These are phyloP conservation scores for Aulographum hederae DNA, from an alignment of 2,329 filamentous ascomycete genomes.

Conservation along the genomic window DNA sequence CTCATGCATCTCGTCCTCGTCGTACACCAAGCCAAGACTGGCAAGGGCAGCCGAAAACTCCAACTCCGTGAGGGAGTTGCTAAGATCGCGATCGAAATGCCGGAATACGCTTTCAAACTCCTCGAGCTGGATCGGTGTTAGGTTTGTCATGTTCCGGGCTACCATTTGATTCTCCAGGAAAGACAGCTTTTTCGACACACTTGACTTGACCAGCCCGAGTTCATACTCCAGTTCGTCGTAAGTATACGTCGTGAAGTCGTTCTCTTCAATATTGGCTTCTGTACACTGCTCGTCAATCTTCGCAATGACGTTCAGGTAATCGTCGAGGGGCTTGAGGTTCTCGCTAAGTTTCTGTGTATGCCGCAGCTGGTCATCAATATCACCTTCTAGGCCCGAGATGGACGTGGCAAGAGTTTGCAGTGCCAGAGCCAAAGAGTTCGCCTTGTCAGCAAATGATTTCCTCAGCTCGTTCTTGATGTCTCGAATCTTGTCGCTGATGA, in stretches of 20 bases:
- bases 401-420: conserved; percentile 88
- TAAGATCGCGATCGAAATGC: conserved; percentile 88
- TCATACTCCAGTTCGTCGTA: conserved; percentile 95
- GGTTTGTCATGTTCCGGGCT: conserved; percentile 93
- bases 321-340: conserved; percentile 74
- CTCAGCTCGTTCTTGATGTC: conserved; percentile 97
- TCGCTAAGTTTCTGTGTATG: conserved; percentile 75
- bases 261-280: conserved; percentile 97
- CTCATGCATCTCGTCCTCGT: conserved; percentile 95
- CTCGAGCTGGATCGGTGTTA: conserved; percentile 93
- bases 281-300: conserved; percentile 74
- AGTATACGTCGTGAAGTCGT: conserved; percentile 98
- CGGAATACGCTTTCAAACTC: conserved; percentile 98
- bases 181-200: conserved; percentile 85
- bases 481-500: conserved; percentile 96
- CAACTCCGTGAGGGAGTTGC: conserved; percentile 77
- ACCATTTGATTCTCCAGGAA: conserved; percentile 99
- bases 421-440: conserved; percentile 91
- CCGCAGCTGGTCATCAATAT: conserved; percentile 82
- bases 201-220: conserved; percentile 74
- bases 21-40: conserved; percentile 88
- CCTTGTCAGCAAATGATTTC: conserved; percentile 89
- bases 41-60: conserved; percentile 93
- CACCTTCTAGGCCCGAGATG: conserved; percentile 91
- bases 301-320: conserved; percentile 76